phyloP scores from a whole-genome alignment of 352 stramenopile species.

The Phytopythium helicoides region DNA sequence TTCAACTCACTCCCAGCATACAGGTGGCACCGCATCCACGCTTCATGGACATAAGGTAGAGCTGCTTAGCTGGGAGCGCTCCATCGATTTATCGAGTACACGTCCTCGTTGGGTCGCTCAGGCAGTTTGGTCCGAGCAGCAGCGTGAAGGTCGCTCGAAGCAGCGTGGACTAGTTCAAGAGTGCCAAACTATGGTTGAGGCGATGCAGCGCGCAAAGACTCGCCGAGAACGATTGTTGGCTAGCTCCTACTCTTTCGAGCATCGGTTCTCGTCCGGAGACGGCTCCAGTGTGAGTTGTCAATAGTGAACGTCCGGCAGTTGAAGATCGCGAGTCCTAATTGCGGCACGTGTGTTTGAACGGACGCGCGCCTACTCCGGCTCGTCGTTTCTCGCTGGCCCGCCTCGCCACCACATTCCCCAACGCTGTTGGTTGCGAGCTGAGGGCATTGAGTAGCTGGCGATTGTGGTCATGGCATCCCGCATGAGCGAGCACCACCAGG shows the following conservation, averaged over 20 bases:
- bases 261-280: neutral
- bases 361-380: too few species aligned
- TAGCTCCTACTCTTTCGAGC: neutral
- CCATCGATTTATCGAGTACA: neutral
- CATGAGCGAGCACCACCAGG: slow-evolving; percentile 55
- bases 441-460: neutral
- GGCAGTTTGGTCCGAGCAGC: slow-evolving; percentile 11
- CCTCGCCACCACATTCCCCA: neutral
- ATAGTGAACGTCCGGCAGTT: too few species aligned
- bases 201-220: slow-evolving; percentile 10
- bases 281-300: neutral
- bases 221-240: slow-evolving; percentile 3
- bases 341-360: too few species aligned
- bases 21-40: neutral
- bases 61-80: slow-evolving; percentile 18
- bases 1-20: neutral
- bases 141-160: neutral
- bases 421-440: too few species aligned
- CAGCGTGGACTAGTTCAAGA: slow-evolving; percentile 19
- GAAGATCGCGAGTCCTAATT: too few species aligned
- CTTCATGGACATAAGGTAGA: neutral
- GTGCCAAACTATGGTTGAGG: slow-evolving; percentile 18
- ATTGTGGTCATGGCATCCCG: slow-evolving; percentile 15
- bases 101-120: slow-evolving; percentile 12
- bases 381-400: neutral